A percentile compares a stretch with the other conserved stretches of the same genome.
These are phyloP conservation scores for Gossypium trilobum DNA, from an alignment of 441 rosid genomes.

Conservation along the genomic window DNA sequence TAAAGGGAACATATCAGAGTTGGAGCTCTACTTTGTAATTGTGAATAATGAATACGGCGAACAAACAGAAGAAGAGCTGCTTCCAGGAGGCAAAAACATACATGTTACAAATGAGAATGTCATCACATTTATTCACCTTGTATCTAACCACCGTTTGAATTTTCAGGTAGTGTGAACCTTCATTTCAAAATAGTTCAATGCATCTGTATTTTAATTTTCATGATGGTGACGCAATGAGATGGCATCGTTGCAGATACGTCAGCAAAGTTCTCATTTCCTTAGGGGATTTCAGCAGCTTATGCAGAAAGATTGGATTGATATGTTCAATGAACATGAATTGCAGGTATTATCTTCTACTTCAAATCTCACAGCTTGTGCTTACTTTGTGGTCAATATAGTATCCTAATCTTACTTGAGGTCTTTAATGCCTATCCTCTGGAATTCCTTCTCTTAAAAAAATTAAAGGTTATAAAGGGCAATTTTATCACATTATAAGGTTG, in stretches of 20 bases:
- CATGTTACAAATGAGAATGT: slow-evolving; percentile 87
- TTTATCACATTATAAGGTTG: background rate
- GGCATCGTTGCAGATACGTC: slow-evolving; percentile 64
- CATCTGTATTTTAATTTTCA: no score
- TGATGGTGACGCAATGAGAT: slow-evolving; percentile 14
- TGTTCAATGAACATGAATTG: slow-evolving; percentile 96
- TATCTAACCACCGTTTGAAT: slow-evolving; percentile 90
- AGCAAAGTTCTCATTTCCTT: slow-evolving; percentile 83
- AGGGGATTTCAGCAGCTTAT: slow-evolving; percentile 96
- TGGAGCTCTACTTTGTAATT: slow-evolving; percentile 88
- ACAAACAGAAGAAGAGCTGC: slow-evolving; percentile 87
- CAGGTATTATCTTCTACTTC: slow-evolving; percentile 44
- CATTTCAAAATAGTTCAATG: background rate
- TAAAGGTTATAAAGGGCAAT: background rate
- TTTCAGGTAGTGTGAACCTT: slow-evolving; percentile 46
- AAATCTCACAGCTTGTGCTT: background rate
- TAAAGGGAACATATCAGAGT: slow-evolving; percentile 64
- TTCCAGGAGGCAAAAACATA: slow-evolving; percentile 70
- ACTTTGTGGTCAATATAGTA: background rate
- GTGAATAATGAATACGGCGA: slow-evolving; percentile 95
- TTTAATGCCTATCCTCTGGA: background rate
- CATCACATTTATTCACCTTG: slow-evolving; percentile 83
- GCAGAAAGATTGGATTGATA: slow-evolving; percentile 86
- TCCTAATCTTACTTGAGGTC: background rate
- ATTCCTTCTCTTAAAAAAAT: background rate